These are phyloP conservation scores for Bauhinia variegata DNA, from an alignment of 306 rosid genomes.

Conservation along the genomic window DNA sequence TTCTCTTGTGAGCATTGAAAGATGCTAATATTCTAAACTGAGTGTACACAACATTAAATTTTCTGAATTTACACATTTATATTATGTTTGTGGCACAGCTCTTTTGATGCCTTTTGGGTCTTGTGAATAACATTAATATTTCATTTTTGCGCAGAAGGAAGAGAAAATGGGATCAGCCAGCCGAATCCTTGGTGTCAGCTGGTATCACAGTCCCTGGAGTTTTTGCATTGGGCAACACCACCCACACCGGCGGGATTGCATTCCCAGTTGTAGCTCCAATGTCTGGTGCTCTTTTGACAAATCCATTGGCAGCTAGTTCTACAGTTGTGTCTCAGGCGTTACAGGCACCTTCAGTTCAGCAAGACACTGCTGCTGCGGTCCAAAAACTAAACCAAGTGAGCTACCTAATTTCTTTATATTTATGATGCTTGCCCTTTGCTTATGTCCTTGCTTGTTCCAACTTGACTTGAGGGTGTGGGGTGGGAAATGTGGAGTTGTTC, in stretches of 20 bases:
- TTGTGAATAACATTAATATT: neutral
- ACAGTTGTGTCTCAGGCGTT: slow-evolving; percentile 40
- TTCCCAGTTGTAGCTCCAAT: slow-evolving; percentile 42
- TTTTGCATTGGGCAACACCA: slow-evolving; percentile 50
- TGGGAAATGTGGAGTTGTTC: neutral
- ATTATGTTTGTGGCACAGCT: no score
- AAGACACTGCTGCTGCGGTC: slow-evolving; percentile 45
- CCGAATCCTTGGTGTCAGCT: slow-evolving; percentile 63
- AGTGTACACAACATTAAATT: no score
- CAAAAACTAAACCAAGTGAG: slow-evolving; percentile 66
- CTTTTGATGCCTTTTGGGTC: neutral
- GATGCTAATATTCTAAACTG: no score
- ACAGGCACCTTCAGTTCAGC: slow-evolving; percentile 46
- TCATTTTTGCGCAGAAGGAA: slow-evolving; percentile 59
- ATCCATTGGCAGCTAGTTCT: slow-evolving; percentile 45
- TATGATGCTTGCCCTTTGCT: slow-evolving; percentile 2
- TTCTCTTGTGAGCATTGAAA: no score
- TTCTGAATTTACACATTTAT: no score
- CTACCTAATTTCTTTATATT: slow-evolving; percentile 20
- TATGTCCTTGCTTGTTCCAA: slow-evolving; percentile 18
- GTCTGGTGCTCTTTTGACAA: slow-evolving; percentile 37
- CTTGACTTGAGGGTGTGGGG: neutral
- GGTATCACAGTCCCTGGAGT: slow-evolving; percentile 57
- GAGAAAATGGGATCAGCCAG: slow-evolving; percentile 99
- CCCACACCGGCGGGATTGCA: slow-evolving; percentile 46